Evolutionary conservation across 2,329 filamentous ascomycete species (phyloP).

Genomic region (Coniochaeta pulveracea): DNA sequence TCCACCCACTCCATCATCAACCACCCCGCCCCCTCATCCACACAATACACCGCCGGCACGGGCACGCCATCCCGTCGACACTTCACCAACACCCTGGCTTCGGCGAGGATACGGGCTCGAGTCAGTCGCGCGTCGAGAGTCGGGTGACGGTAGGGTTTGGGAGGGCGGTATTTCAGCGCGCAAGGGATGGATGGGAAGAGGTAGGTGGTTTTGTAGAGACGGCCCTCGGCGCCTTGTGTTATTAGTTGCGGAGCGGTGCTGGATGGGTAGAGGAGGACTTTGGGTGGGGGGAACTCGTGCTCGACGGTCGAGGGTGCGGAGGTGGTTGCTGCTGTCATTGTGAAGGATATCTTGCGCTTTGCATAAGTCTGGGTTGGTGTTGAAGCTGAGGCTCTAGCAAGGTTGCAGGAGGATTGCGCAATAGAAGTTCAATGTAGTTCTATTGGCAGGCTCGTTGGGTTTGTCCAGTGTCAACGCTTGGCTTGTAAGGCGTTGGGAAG

Average conservation of each 20-base stretch:
- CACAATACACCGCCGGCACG: conserved; percentile 71
- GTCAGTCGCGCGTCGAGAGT: conserved; percentile 81
- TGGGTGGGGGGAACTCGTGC: conserved; percentile 36
- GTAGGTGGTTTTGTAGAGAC: conserved; percentile 80
- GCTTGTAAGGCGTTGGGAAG: too few relatives aligned
- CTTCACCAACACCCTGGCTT: conserved; percentile 74
- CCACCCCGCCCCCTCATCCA: conserved; percentile 56
- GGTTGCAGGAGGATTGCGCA: too few relatives aligned
- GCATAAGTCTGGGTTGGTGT: too few relatives aligned
- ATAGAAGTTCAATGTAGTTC: too few relatives aligned
- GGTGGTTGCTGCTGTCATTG: conserved; percentile 4
- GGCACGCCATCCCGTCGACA: conserved; percentile 67
- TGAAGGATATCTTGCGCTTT: too few relatives aligned
- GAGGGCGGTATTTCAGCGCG: conserved; percentile 83
- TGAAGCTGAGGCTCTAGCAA: too few relatives aligned
- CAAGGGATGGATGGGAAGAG: conserved; percentile 56
- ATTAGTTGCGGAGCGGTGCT: conserved; percentile 56
- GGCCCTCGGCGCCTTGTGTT: conserved; percentile 90
- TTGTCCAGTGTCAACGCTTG: too few relatives aligned
- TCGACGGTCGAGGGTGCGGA: conserved; percentile 2
- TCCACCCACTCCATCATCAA: conserved; percentile 78
- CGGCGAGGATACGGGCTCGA: conserved; percentile 74
- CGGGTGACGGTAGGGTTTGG: conserved; percentile 86
- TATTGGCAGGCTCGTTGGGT: too few relatives aligned
- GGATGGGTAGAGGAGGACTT: conserved; percentile 50